phyloP scores from a whole-genome alignment of 306 rosid genomes.

The Prunus fruticosa region DNA sequence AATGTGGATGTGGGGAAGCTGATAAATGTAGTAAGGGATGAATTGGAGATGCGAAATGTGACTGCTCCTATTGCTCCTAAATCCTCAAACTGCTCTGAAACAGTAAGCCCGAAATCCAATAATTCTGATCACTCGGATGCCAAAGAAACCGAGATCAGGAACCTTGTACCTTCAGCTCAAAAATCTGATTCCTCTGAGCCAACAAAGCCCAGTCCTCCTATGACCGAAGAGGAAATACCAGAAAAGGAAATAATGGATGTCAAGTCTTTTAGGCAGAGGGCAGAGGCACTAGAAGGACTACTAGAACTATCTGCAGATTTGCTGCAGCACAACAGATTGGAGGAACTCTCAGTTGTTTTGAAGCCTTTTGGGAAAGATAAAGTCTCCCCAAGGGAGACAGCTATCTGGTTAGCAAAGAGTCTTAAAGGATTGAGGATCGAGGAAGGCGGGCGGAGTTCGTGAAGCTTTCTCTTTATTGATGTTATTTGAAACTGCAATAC shows the following conservation, averaged over 20 bases:
- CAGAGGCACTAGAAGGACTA: slow-evolving; percentile 97
- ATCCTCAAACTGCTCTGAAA: slow-evolving; percentile 56
- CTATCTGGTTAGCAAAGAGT: slow-evolving; percentile 97
- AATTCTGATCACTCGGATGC: slow-evolving; percentile 39
- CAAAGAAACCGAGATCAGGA: slow-evolving; percentile 49
- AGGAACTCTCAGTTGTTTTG: slow-evolving; percentile 87
- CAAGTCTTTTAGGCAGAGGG: slow-evolving; percentile 89
- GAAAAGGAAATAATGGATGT: slow-evolving; percentile 72
- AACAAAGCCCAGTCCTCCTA: slow-evolving; percentile 33
- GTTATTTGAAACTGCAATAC: slow-evolving; percentile 26
- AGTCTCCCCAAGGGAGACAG: slow-evolving; percentile 98
- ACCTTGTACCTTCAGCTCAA: slow-evolving; percentile 30
- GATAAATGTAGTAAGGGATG: slow-evolving; percentile 72
- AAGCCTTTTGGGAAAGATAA: slow-evolving; percentile 95
- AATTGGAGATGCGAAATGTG: slow-evolving; percentile 53
- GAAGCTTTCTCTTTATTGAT: slow-evolving; percentile 38
- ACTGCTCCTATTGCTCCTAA: slow-evolving; percentile 38
- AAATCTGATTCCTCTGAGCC: slow-evolving; percentile 52
- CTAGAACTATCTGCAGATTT: slow-evolving; percentile 92
- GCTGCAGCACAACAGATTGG: slow-evolving; percentile 78
- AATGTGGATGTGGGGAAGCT: slow-evolving; percentile 80
- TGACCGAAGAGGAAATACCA: slow-evolving; percentile 62
- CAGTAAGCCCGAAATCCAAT: slow-evolving; percentile 43
- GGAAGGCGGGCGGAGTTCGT: slow-evolving; percentile 60
- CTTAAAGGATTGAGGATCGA: slow-evolving; percentile 94